These are phyloP conservation scores for Aspergillus costaricaensis DNA, from an alignment of 2,329 filamentous ascomycete genomes.

Conservation along the genomic window DNA sequence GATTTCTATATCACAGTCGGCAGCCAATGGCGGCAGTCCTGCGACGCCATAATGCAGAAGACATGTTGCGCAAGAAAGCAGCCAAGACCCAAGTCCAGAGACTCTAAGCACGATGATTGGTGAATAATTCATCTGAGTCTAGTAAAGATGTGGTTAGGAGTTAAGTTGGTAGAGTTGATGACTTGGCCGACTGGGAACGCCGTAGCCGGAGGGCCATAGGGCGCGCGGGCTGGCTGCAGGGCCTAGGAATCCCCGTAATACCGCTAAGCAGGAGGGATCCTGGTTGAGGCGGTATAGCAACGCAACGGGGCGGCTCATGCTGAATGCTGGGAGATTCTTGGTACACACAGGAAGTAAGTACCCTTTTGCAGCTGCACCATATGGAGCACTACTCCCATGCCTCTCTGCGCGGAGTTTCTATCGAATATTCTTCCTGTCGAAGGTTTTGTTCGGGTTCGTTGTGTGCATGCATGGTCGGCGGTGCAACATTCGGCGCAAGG, in stretches of 20 bases:
- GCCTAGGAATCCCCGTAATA: neutral
- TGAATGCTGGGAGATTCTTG: neutral
- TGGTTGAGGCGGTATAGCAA: conserved; percentile 5
- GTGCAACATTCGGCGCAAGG: neutral
- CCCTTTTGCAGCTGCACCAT: neutral
- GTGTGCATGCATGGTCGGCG: neutral
- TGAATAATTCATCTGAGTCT: neutral
- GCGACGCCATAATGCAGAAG: conserved; percentile 6
- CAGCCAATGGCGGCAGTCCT: conserved; percentile 6
- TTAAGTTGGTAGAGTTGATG: conserved; percentile 3
- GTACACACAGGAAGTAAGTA: too few relatives aligned
- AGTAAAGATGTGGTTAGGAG: neutral
- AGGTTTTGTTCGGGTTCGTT: neutral
- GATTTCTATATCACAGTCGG: neutral
- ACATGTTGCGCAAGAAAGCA: conserved; percentile 8
- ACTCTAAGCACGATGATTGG: neutral
- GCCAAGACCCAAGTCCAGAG: neutral
- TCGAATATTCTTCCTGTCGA: neutral
- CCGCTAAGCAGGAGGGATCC: neutral
- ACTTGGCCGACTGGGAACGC: conserved; percentile 10
- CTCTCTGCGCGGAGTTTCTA: neutral
- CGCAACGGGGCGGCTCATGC: neutral
- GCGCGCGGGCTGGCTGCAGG: conserved; percentile 1
- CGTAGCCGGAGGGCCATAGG: conserved; percentile 1
- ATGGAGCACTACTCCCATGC: neutral